Base-by-base conservation (phyloP, 768 basidiomycete species). In the Leucocoprinus birnbaumii region DNA sequence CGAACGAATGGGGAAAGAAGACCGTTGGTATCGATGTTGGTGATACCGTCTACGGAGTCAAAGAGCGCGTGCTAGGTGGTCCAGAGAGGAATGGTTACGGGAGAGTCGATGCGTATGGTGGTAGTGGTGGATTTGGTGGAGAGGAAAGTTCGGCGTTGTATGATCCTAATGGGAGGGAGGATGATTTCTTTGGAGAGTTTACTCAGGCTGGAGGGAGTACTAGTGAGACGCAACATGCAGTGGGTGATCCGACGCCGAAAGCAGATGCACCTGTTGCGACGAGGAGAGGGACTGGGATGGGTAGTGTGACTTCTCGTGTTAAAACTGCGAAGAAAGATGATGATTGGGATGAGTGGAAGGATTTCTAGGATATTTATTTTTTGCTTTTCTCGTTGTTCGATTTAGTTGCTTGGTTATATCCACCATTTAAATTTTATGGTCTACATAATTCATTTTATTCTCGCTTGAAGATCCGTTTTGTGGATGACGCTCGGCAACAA, bases 1-100 rank as follows among this genome's bases (percentile, higher is more conserved):
- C 86, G 8, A 92, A 91, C 62, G 76, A 85, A 61, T 91, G 91
- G 89, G 82, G 85, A 21, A 91, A 84, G 71, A 68, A 70, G 44
- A 86, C 84, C 67, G 78, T 85, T 49, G 95, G 95, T 9, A 86
- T 95, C 3, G 94, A 98, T 67, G 87, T 96, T 7, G 91, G 82
- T 49, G 87, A 82, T 62, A 85, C 81, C 43, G 80, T 94, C 42
- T 86, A 84, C 11, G 85, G 83, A 37, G 79, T 89, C 8, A 82
- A 74, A 66, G 86, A 86, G 35, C 74, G 64, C 3, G 68, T 88
- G 22, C 73, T 75, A 1, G 74, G 82, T 16, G 80, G 82, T 3
- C 88, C 87, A 35, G 64, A 75, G 46, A 68, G 82, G 61, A 61
- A 74, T 57, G 74, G 85, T 45, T 79, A 84, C 66, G 75, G 76